Percentiles rank a stretch among this genome's conserved stretches.
phyloP scores from a whole-genome alignment of 805 yeast genomes.

The Metschnikowia chrysomelidarum region DNA sequence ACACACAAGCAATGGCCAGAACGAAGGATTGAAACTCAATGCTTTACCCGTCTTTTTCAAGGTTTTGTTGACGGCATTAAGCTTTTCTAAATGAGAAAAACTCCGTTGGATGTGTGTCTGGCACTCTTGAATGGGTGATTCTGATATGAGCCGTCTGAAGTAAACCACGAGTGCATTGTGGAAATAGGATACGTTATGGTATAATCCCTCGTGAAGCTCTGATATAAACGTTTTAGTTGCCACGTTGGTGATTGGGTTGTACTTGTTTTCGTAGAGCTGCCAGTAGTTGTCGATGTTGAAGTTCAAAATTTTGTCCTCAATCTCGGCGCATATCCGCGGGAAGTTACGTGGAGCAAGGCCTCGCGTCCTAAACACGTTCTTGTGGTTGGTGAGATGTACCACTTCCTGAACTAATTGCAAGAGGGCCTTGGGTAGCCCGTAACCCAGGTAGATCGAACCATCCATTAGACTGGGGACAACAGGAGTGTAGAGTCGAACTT shows the following conservation, averaged over 20 bases:
- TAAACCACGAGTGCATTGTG: conserved; percentile 45
- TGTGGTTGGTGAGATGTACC: conserved; percentile 50
- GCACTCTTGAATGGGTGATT: conserved; percentile 30
- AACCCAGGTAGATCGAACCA: conserved; percentile 38
- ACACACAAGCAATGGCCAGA: conserved; percentile 49
- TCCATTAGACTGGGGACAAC: conserved; percentile 18
- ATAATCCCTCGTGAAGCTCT: conserved; percentile 40
- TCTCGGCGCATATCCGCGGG: conserved; percentile 53
- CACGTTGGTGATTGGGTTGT: conserved; percentile 18
- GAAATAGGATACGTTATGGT: conserved; percentile 36
- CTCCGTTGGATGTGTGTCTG: conserved; percentile 36
- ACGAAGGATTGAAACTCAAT: conserved; percentile 36
- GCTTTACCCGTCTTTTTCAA: conserved; percentile 9
- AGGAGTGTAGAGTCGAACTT: conserved; percentile 1
- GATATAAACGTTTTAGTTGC: conserved; percentile 27
- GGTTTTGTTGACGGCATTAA: conserved; percentile 18
- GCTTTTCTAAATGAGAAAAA: conserved; percentile 33
- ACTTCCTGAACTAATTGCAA: conserved; percentile 46
- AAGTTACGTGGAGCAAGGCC: conserved; percentile 51
- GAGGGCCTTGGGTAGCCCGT: conserved; percentile 48
- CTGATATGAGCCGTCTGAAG: conserved; percentile 47
- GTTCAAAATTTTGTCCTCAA: conserved; percentile 46
- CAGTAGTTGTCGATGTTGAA: conserved; percentile 45
- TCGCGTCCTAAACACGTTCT: conserved; percentile 40
- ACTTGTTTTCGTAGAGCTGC: conserved; percentile 33